phyloP scores from a whole-genome alignment of 495 filamentous ascomycete species.

The Penicilliopsis zonata region DNA sequence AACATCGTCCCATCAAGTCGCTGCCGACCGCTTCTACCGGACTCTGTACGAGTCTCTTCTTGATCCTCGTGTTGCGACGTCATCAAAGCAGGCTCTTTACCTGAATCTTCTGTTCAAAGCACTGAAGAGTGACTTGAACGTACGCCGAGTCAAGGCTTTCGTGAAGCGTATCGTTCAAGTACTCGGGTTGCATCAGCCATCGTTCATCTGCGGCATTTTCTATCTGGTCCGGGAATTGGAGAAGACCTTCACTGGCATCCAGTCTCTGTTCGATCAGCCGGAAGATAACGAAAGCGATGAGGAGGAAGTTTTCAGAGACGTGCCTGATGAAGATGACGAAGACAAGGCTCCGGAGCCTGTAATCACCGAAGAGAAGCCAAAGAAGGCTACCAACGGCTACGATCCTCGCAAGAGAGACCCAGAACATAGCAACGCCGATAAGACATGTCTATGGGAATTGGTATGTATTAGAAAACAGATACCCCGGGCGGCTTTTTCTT shows the following conservation, averaged over 20 bases:
- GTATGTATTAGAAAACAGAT: no score
- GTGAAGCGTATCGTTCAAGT: conserved; percentile 86
- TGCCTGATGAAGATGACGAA: conserved; percentile 42
- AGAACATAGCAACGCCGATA: conserved; percentile 78
- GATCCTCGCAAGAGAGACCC: conserved; percentile 87
- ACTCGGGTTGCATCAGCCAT: conserved; percentile 74
- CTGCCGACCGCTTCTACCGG: conserved; percentile 82
- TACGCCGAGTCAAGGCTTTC: conserved; percentile 87
- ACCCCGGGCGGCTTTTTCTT: not conserved
- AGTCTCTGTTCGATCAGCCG: conserved; percentile 57
- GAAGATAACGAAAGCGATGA: conserved; percentile 56
- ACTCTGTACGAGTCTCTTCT: conserved; percentile 91
- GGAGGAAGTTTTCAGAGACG: conserved; percentile 63
- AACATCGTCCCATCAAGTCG: conserved; percentile 60
- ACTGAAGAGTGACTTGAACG: conserved; percentile 74
- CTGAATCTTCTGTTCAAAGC: conserved; percentile 83
- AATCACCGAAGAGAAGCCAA: conserved; percentile 8
- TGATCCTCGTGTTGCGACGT: conserved; percentile 74
- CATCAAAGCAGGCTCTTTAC: conserved; percentile 91
- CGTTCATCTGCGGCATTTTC: conserved; percentile 81
- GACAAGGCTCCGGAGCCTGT: conserved; percentile 11
- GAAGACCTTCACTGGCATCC: conserved; percentile 59
- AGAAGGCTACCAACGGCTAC: conserved; percentile 38
- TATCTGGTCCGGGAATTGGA: conserved; percentile 79
- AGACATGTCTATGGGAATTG: conserved; percentile 86